phyloP scores from a whole-genome alignment of 805 yeast genomes.

The Yamadazyma phyllophila region DNA sequence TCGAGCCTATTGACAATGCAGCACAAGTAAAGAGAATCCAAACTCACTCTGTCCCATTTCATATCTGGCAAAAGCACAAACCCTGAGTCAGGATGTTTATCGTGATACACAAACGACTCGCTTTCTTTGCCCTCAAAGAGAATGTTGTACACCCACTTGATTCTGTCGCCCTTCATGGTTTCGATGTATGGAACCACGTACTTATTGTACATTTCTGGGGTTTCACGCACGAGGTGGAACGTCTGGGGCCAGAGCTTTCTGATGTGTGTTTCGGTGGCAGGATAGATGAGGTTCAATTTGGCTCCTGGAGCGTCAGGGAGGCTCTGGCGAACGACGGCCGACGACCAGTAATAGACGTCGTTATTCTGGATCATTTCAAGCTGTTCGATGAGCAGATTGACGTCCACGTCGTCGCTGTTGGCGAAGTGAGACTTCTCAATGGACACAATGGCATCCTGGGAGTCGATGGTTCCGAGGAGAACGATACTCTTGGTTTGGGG shows the following conservation, averaged over 20 bases:
- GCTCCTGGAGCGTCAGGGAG: conserved; percentile 53
- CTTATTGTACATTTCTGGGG: conserved; percentile 67
- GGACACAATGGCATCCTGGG: conserved; percentile 61
- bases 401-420: conserved; percentile 12
- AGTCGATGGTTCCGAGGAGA: conserved; percentile 64
- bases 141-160: conserved; percentile 89
- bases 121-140: conserved; percentile 79
- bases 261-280: conserved; percentile 86
- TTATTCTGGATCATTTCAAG: conserved; percentile 54
- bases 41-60: conserved; percentile 86
- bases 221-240: conserved; percentile 67
- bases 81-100: conserved; percentile 52
- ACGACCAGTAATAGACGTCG: conserved; percentile 85
- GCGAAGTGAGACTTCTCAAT: conserved; percentile 71
- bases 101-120: conserved; percentile 71
- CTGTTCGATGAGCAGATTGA: conserved; percentile 17
- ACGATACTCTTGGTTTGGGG: conserved; percentile 67
- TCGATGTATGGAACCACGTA: conserved; percentile 74
- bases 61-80: conserved; percentile 87
- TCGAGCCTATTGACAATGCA: conserved; percentile 71
- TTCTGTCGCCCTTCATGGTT: conserved; percentile 70
- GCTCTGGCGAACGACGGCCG: conserved; percentile 50
- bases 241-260: conserved; percentile 65
- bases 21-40: conserved; percentile 72
- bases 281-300: conserved; percentile 76